Evolutionary conservation across 257 asterid species (phyloP), one percentile per base, ranked within the genome.

Genomic region (Asclepias syriaca): DNA sequence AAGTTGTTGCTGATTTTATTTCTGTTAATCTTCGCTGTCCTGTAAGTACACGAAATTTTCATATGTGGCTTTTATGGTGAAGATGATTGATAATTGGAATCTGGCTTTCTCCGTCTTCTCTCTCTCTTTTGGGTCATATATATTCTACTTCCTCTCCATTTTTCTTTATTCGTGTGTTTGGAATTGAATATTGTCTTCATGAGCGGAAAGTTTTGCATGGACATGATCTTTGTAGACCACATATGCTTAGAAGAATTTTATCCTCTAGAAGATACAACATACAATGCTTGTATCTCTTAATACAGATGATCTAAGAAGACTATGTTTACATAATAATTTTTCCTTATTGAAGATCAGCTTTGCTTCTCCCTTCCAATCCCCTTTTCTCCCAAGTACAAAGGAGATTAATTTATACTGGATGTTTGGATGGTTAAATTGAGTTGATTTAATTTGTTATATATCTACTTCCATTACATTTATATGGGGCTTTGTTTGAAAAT

Each of bases 11-110:
- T 79, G 99, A 92, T 77, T 92, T 50, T 76, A 86, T 92, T 70
- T 89, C 99, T 74, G 96, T 95, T 84, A 92, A 84, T 85, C 98
- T 95, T 69, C 96, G 99, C 19, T 95, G 99, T 74, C 98, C 99
- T 77, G 99, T 95, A 84, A 90, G 97, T 77, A 74, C 68, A 34
- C 63, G 57, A 19, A 75, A 11, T 77, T 70, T 75, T 55, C 48
- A 24, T 54, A 39, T 60, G 48, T 55, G 65, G n/a, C 43, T 64
- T 1, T 79, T 56, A 24, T 57, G 24, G 37, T n/a, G 22, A 29
- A 24, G 34, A 64, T 64, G 48, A 46, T 63, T 43, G 51, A 12
- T 8, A 18, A 8, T 49, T 39, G 70, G 56, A 15, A n/a, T 65
- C 40, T 46, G 55, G 14, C 37, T 70, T n/a, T 55, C 11, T 40